phyloP scores from a whole-genome alignment of 1,284 basidiomycete genomes.

The Moesziomyces sp. region DNA sequence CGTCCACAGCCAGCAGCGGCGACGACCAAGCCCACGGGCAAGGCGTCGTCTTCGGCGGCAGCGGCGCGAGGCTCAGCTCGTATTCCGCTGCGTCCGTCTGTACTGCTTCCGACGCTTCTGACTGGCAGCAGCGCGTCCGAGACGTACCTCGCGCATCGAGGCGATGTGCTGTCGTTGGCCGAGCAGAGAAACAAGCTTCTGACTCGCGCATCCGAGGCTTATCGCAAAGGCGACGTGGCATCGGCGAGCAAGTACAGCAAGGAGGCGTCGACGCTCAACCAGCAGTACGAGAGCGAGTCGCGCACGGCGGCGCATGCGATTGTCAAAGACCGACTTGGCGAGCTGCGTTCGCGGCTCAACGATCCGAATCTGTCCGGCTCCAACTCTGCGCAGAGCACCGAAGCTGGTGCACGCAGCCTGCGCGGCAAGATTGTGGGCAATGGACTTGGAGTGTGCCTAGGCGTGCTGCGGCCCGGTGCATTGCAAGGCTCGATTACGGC shows the following conservation, averaged over 20 bases:
- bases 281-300: conserved; percentile 86
- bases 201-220: conserved; percentile 93
- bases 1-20: conserved; percentile 14
- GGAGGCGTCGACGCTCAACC: conserved; percentile 91
- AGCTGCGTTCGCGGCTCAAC: conserved; percentile 80
- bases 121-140: conserved; percentile 73
- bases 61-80: conserved; percentile 30
- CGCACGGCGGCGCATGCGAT: conserved; percentile 83
- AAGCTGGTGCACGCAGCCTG: conserved; percentile 79
- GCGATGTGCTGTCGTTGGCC: conserved; percentile 86
- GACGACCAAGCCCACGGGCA: conserved; percentile 2
- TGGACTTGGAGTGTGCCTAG: conserved; percentile 72
- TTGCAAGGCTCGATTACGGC: conserved; percentile 60
- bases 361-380: conserved; percentile 69
- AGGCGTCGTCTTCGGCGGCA: conserved; percentile 2
- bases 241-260: conserved; percentile 91
- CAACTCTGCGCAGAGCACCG: conserved; percentile 74
- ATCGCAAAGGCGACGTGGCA: conserved; percentile 91
- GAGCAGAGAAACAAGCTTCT: conserved; percentile 92
- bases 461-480: conserved; percentile 46
- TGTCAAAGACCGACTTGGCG: conserved; percentile 76
- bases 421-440: conserved; percentile 83
- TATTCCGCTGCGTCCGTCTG: conserved; percentile 80
- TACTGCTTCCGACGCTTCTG: conserved; percentile 84
- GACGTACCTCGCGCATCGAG: conserved; percentile 87